Evolutionary conservation across 2,329 filamentous ascomycete genomes (phyloP).

Genomic region (Trichoderma semiorbis): DNA sequence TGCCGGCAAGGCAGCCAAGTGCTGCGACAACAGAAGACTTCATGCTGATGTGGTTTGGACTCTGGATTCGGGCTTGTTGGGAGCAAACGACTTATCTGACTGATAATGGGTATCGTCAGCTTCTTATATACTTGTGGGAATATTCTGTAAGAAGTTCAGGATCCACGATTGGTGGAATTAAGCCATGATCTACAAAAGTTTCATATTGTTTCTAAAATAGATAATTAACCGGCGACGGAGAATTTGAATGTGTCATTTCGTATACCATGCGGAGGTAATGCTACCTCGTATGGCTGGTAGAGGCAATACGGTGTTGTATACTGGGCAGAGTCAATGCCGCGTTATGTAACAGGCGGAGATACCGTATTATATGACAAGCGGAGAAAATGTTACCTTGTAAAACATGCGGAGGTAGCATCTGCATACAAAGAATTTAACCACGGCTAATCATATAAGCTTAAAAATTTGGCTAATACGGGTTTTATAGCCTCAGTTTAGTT

Average conservation of each 20-base stretch:
- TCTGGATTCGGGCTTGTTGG: neutral
- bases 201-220: neutral
- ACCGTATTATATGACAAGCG: neutral
- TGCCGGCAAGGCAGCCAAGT: neutral
- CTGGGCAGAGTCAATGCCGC: neutral
- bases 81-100: neutral
- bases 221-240: neutral
- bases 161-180: neutral
- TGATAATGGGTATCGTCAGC: neutral
- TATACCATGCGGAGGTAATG: neutral
- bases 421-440: neutral
- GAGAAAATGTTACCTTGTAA: neutral
- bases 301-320: neutral
- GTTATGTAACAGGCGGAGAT: neutral
- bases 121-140: neutral
- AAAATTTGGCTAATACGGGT: neutral
- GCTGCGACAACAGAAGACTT: neutral
- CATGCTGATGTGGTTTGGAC: neutral
- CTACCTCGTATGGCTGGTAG: neutral
- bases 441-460: constrained; percentile 5
- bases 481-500: neutral
- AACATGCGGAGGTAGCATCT: neutral
- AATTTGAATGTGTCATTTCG: neutral
- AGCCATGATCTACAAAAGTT: neutral
- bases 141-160: neutral